phyloP scores from a whole-genome alignment of 2,329 filamentous ascomycete species.

The Aspergillus sp. region DNA sequence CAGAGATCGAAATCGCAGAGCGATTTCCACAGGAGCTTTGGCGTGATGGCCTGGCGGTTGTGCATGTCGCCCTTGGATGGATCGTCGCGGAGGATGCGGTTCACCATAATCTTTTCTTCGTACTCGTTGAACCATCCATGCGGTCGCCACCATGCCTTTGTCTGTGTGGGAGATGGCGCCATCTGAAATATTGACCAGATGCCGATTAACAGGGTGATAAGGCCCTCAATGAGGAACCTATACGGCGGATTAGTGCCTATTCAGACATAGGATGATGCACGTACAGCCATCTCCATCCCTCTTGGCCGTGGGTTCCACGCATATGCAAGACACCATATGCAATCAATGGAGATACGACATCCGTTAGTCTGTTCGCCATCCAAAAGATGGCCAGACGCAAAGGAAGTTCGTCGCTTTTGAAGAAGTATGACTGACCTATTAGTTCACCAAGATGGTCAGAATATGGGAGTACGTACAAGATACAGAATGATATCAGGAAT shows the following conservation, averaged over 20 bases:
- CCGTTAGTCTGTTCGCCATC: conserved; percentile 33
- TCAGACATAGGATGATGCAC: neutral
- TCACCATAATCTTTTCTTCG: conserved; percentile 53
- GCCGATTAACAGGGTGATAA: conserved; percentile 45
- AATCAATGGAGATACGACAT: conserved; percentile 34
- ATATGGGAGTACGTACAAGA: neutral
- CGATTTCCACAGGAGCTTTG: conserved; percentile 43
- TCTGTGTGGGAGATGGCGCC: conserved; percentile 42
- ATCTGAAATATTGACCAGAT: conserved; percentile 43
- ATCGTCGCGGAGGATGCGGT: conserved; percentile 47
- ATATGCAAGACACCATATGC: conserved; percentile 40
- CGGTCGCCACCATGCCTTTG: conserved; percentile 56
- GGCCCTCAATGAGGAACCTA: conserved; percentile 43
- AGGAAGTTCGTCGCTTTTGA: conserved; percentile 33
- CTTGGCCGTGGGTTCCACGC: conserved; percentile 40
- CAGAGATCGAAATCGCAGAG: conserved; percentile 45
- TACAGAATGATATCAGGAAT: neutral
- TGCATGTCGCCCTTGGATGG: conserved; percentile 40
- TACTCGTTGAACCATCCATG: conserved; percentile 63
- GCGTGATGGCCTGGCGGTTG: conserved; percentile 35
- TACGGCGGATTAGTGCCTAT: neutral
- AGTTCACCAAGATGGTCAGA: neutral
- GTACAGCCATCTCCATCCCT: conserved; percentile 46
- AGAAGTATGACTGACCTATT: conserved; percentile 36
- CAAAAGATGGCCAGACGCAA: conserved; percentile 40